Conservation (phyloP, 345 rosid species). For the Aquilaria sinensis region DNA sequence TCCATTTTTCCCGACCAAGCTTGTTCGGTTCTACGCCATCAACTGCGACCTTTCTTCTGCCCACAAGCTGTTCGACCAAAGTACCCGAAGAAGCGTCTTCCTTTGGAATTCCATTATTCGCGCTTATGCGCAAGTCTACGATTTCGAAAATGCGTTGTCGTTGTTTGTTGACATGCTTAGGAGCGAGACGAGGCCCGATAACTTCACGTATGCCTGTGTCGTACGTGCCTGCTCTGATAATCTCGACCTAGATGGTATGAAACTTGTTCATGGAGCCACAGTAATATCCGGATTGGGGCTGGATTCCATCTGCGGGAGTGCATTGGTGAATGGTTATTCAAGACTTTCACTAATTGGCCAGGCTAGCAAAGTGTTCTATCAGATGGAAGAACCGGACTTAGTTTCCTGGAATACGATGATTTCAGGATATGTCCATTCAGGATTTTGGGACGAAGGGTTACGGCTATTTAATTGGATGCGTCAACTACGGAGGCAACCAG, state of each 20-base stretch:
- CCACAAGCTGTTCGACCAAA: slow-evolving; percentile 65
- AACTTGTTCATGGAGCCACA: slow-evolving; percentile 47
- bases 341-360: slow-evolving; percentile 40
- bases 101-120: slow-evolving; percentile 84
- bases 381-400: slow-evolving; percentile 55
- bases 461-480: slow-evolving; percentile 48
- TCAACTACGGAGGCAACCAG: slow-evolving; percentile 36
- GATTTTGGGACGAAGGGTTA: slow-evolving; percentile 46
- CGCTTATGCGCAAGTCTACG: slow-evolving; percentile 47
- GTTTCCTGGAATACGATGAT: slow-evolving; percentile 81
- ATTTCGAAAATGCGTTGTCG: slow-evolving; percentile 23
- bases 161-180: slow-evolving; percentile 47
- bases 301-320: slow-evolving; percentile 55
- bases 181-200: slow-evolving; percentile 48
- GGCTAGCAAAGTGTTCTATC: slow-evolving; percentile 49
- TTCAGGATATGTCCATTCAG: slow-evolving; percentile 52
- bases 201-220: slow-evolving; percentile 68
- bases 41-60: slow-evolving; percentile 47
- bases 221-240: slow-evolving; percentile 54
- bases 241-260: slow-evolving; percentile 34
- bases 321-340: slow-evolving; percentile 64
- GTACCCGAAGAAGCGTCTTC: slow-evolving; percentile 63
- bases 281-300: slow-evolving; percentile 48
- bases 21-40: slow-evolving; percentile 42
- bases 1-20: slow-evolving; percentile 62